These are phyloP conservation scores for Colletotrichum caudatum DNA, from an alignment of 2,329 filamentous ascomycete genomes.

Conservation along the genomic window DNA sequence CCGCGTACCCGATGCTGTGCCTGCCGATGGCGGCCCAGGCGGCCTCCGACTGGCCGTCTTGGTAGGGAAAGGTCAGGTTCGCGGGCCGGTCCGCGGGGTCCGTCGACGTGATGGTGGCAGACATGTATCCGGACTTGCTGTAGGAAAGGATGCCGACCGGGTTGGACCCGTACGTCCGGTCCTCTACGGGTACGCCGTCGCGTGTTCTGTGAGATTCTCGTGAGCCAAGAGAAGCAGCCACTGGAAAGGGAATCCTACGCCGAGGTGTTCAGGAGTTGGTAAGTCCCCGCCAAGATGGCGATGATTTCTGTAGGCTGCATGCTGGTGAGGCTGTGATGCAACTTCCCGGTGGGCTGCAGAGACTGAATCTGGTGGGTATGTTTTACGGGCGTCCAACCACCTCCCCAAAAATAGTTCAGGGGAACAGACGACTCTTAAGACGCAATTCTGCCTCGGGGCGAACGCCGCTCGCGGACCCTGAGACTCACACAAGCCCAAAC, in stretches of 20 bases:
- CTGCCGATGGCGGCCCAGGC: slow-evolving; percentile 47
- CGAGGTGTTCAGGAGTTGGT: slow-evolving; percentile 40
- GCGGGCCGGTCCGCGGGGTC: slow-evolving; percentile 45
- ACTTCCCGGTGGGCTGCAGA: not conserved
- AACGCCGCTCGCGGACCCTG: slow-evolving; percentile 4
- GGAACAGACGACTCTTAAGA: slow-evolving; percentile 3
- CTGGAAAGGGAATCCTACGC: slow-evolving; percentile 17
- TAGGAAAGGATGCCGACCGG: slow-evolving; percentile 47
- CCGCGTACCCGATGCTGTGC: slow-evolving; percentile 46
- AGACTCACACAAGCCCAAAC: slow-evolving; percentile 12
- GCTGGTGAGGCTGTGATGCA: not conserved
- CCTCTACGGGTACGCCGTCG: slow-evolving; percentile 40
- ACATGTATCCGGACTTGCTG: slow-evolving; percentile 46
- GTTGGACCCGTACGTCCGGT: slow-evolving; percentile 42
- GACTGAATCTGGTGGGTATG: not conserved
- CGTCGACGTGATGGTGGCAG: slow-evolving; percentile 47
- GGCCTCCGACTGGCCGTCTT: slow-evolving; percentile 45
- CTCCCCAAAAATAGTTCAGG: not conserved
- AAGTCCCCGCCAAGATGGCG: slow-evolving; percentile 40
- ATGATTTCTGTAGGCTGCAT: slow-evolving; percentile 41
- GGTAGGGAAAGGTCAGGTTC: slow-evolving; percentile 43
- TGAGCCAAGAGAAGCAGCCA: not conserved
- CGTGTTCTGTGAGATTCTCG: not conserved
- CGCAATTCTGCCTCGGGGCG: not conserved
- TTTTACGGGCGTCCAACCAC: not conserved